phyloP scores from a whole-genome alignment of 1,284 basidiomycete genomes.

The Phlebopus sp. region DNA sequence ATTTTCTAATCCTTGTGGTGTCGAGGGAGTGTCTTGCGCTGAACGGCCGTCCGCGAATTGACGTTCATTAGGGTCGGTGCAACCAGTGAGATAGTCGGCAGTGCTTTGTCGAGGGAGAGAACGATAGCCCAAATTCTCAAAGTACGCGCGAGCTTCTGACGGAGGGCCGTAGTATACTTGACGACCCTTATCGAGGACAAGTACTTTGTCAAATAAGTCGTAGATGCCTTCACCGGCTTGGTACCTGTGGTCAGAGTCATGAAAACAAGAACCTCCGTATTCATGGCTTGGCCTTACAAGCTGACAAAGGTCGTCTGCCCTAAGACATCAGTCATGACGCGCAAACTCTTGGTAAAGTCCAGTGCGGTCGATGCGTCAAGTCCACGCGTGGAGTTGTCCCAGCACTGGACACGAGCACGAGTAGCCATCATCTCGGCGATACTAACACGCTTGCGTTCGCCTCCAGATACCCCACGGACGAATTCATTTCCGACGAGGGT shows the following conservation, averaged over 20 bases:
- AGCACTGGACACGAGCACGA: conserved; percentile 73
- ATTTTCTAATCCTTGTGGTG: conserved; percentile 68
- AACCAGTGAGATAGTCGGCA: conserved; percentile 77
- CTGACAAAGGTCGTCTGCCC: conserved; percentile 78
- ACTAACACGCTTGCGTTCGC: conserved; percentile 84
- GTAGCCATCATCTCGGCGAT: conserved; percentile 86
- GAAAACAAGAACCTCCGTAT: conserved; percentile 10
- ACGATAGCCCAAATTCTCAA: conserved; percentile 75
- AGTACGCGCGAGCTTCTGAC: conserved; percentile 72
- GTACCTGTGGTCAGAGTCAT: conserved; percentile 47
- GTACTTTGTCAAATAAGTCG: conserved; percentile 78
- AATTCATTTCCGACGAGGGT: conserved; percentile 85
- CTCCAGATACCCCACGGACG: conserved; percentile 83
- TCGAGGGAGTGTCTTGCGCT: conserved; percentile 64
- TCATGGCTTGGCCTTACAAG: conserved; percentile 46
- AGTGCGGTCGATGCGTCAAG: conserved; percentile 86
- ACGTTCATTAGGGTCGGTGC: conserved; percentile 83
- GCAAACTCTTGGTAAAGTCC: conserved; percentile 71
- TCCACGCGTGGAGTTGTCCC: conserved; percentile 84
- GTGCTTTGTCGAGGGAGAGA: conserved; percentile 72
- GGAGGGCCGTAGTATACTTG: conserved; percentile 82
- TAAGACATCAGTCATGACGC: conserved; percentile 76
- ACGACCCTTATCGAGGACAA: conserved; percentile 78
- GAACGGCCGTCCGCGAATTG: conserved; percentile 75
- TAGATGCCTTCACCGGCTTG: conserved; percentile 81